Conservation (phyloP, 352 stramenopile species). For the Pilasporangium apinafurcum region DNA sequence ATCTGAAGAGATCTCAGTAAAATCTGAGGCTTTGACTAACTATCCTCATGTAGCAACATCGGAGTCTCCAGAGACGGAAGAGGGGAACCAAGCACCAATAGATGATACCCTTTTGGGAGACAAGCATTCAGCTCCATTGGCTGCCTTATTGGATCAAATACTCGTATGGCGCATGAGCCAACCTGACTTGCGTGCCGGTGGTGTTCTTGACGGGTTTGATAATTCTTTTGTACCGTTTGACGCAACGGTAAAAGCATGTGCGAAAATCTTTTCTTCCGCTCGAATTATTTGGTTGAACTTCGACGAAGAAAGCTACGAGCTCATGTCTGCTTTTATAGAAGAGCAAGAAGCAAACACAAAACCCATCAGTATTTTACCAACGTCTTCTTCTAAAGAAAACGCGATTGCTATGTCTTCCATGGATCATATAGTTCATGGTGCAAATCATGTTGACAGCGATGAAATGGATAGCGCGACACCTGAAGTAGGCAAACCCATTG, state of each 20-base stretch:
- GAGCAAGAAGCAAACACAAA: conserved; percentile 4
- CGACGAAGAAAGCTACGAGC: conserved; percentile 70
- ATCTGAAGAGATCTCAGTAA: too few relatives aligned
- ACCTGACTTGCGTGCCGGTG: conserved; percentile 51
- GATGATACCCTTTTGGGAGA: background rate
- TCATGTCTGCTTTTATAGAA: conserved; percentile 14
- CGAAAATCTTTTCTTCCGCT: conserved; percentile 21
- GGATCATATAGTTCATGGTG: background rate
- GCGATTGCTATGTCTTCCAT: too few relatives aligned
- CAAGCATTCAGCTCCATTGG: conserved; percentile 7
- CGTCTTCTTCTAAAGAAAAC: conserved; percentile 1
- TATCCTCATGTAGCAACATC: conserved; percentile 3
- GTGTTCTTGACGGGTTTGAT: conserved; percentile 72
- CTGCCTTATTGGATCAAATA: conserved; percentile 45
- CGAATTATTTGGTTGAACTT: conserved; percentile 55
- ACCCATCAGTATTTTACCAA: background rate
- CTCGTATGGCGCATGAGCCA: conserved; percentile 55
- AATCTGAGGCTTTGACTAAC: background rate
- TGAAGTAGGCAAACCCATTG: too few relatives aligned
- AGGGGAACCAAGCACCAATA: background rate
- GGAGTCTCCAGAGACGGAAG: conserved; percentile 13
- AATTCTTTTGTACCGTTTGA: conserved; percentile 43
- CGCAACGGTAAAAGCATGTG: conserved; percentile 28
- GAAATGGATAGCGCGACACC: too few relatives aligned
- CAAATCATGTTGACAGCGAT: background rate